Conservation (phyloP, 192 early-diverging fungal species). For the Coemansia erecta region DNA sequence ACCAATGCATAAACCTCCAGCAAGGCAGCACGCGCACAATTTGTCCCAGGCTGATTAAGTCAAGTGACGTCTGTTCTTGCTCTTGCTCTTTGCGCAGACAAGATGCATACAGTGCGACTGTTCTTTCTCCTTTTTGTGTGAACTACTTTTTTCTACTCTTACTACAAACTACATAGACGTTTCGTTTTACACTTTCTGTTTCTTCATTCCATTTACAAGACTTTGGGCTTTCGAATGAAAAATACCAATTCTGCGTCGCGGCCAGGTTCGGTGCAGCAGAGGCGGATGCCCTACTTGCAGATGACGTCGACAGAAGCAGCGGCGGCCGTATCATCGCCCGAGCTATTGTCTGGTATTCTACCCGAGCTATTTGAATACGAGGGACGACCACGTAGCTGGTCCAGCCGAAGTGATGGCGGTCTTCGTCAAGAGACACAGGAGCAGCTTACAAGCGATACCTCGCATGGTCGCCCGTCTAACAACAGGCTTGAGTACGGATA, state of each 20-base stretch:
- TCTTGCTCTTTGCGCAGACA: neutral
- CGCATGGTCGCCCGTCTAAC: neutral
- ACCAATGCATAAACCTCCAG: conserved; percentile 9
- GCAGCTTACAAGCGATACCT: neutral
- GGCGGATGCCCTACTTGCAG: conserved; percentile 2
- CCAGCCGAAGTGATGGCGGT: conserved; percentile 12
- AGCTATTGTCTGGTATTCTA: conserved; percentile 22
- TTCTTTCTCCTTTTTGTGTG: neutral
- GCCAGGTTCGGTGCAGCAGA: neutral
- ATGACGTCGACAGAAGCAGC: conserved; percentile 8
- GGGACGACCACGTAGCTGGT: conserved; percentile 46
- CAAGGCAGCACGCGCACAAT: neutral
- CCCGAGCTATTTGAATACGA: conserved; percentile 28
- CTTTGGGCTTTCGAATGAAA: neutral
- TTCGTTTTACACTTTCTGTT: too few relatives aligned
- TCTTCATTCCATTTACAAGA: neutral
- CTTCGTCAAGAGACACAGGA: neutral
- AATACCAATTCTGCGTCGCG: neutral
- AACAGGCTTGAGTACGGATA: too few relatives aligned
- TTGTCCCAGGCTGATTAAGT: neutral
- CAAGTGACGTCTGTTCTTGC: neutral
- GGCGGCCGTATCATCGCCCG: conserved; percentile 32
- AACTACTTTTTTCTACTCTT: neutral
- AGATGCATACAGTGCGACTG: neutral
- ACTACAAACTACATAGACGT: too few relatives aligned